phyloP scores from a whole-genome alignment of 768 basidiomycete genomes.

The Candolleomyces aberdarensis region DNA sequence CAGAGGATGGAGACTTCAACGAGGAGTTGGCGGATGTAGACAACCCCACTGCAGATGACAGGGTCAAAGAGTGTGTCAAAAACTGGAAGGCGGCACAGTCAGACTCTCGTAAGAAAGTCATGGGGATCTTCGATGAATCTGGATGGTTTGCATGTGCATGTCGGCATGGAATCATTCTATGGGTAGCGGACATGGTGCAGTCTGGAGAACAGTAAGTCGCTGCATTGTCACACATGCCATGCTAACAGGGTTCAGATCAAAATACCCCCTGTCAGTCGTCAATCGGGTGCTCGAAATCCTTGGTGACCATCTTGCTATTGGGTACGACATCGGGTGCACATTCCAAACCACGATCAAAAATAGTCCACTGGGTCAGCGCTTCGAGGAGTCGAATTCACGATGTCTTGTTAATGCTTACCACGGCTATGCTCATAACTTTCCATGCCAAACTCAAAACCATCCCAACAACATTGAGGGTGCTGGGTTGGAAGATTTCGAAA shows the following conservation, averaged over 20 bases:
- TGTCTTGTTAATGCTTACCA: slow-evolving; percentile 22
- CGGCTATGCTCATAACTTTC: slow-evolving; percentile 24
- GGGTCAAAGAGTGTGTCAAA: background rate
- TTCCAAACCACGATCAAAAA: slow-evolving; percentile 19
- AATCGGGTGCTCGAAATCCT: slow-evolving; percentile 16
- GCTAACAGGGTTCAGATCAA: too few species aligned
- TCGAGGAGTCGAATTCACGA: background rate
- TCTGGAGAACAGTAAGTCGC: background rate
- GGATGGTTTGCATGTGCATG: slow-evolving; percentile 26
- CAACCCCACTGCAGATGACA: too few species aligned
- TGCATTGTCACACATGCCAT: slow-evolving; percentile 17
- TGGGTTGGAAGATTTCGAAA: slow-evolving; percentile 25
- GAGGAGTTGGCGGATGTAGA: too few species aligned
- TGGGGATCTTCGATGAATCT: slow-evolving; percentile 19
- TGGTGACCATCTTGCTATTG: slow-evolving; percentile 16
- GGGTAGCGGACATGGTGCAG: slow-evolving; percentile 20
- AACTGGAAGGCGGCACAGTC: background rate
- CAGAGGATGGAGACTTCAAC: too few species aligned
- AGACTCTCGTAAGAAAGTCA: slow-evolving; percentile 19
- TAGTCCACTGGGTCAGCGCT: slow-evolving; percentile 16
- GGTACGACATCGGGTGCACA: slow-evolving; percentile 28
- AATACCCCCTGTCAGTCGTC: slow-evolving; percentile 15
- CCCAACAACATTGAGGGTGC: slow-evolving; percentile 15
- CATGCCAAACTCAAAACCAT: slow-evolving; percentile 21
- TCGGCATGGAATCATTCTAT: slow-evolving; percentile 23